These are phyloP conservation scores for Neurospora africana DNA, from an alignment of 495 filamentous ascomycete genomes.

Conservation along the genomic window DNA sequence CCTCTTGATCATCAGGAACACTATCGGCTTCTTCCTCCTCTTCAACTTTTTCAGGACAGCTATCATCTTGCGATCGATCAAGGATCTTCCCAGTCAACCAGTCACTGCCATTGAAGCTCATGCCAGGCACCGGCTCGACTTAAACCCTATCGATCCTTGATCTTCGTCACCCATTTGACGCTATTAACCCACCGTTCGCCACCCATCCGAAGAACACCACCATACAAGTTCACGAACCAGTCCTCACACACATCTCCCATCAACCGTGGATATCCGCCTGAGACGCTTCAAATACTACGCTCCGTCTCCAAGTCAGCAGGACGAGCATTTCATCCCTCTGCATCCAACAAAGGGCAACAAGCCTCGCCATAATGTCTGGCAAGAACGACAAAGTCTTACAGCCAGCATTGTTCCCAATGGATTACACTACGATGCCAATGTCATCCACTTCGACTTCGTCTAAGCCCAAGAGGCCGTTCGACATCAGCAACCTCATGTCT, in stretches of 20 bases:
- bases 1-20: constrained; percentile 1
- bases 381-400: background rate
- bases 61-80: background rate
- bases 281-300: background rate
- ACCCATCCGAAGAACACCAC: background rate
- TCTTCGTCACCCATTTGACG: background rate
- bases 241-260: background rate
- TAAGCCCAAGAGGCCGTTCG: constrained; percentile 22
- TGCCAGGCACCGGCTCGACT: background rate
- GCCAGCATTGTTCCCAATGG: background rate
- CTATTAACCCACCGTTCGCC: background rate
- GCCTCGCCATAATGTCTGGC: background rate
- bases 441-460: constrained; percentile 1
- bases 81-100: background rate
- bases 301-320: background rate
- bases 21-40: constrained; percentile 2
- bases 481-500: constrained; percentile 59
- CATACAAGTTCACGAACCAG: background rate
- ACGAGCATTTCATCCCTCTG: background rate
- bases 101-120: background rate
- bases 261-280: background rate
- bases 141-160: background rate
- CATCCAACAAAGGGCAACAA: background rate
- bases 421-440: background rate
- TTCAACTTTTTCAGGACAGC: background rate